phyloP scores from a whole-genome alignment of 2,329 filamentous ascomycete genomes.

The Diaporthe helianthi region DNA sequence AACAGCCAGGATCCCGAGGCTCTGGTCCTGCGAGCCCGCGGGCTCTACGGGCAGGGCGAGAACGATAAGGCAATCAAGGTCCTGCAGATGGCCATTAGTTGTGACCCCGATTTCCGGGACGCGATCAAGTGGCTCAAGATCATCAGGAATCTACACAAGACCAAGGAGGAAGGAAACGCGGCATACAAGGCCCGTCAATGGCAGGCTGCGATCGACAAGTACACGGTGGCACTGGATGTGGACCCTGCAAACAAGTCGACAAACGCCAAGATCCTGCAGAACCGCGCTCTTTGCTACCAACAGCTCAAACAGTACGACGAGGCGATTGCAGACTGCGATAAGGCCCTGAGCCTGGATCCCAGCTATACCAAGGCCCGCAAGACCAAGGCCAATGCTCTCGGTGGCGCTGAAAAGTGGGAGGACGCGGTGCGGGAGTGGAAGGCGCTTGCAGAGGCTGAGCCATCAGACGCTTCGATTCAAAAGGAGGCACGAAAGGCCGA shows the following conservation, averaged over 20 bases:
- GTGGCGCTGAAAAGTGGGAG: conserved; percentile 88
- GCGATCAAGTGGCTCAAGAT: conserved; percentile 88
- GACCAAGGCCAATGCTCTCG: conserved; percentile 90
- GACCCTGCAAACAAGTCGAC: conserved; percentile 90
- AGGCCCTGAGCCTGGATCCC: conserved; percentile 82
- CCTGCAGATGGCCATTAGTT: conserved; percentile 86
- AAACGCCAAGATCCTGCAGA: conserved; percentile 94
- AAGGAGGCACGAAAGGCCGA: conserved; percentile 91
- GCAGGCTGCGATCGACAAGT: conserved; percentile 83
- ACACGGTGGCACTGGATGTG: conserved; percentile 81
- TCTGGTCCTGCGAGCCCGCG: conserved; percentile 84
- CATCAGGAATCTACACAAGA: conserved; percentile 89
- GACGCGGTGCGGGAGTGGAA: conserved; percentile 91
- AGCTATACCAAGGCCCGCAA: conserved; percentile 89
- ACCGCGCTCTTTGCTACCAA: conserved; percentile 84
- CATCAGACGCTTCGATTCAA: conserved; percentile 77
- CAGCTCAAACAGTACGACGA: conserved; percentile 84
- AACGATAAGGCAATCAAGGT: conserved; percentile 94
- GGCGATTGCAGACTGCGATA: conserved; percentile 86
- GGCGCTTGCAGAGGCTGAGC: conserved; percentile 80
- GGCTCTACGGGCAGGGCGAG: conserved; percentile 89
- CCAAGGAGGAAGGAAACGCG: conserved; percentile 91
- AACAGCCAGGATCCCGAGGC: conserved; percentile 96
- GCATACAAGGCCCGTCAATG: conserved; percentile 88
- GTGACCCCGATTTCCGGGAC: conserved; percentile 89